A percentile compares a stretch with the other conserved stretches of the same genome.
phyloP scores from a whole-genome alignment of 1,284 basidiomycete species.

The Ustilago loliicola region DNA sequence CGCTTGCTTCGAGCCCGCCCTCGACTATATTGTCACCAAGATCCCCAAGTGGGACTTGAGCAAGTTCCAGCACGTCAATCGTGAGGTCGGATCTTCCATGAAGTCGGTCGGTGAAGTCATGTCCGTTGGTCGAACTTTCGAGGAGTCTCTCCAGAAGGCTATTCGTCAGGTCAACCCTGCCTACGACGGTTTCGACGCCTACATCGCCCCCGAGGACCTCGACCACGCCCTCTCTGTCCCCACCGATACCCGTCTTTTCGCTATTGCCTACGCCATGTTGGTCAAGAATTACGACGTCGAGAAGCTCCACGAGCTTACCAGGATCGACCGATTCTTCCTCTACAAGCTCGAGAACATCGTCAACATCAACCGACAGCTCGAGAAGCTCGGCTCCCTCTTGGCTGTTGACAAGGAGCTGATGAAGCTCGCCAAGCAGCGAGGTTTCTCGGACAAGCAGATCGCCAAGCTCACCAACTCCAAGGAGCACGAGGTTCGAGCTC shows the following conservation, averaged over 20 bases:
- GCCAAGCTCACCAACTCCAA: conserved; percentile 78
- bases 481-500: conserved; percentile 83
- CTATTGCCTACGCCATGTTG: conserved; percentile 97
- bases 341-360: conserved; percentile 99
- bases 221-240: conserved; percentile 80
- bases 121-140: conserved; percentile 99
- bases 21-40: conserved; percentile 99
- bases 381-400: conserved; percentile 74
- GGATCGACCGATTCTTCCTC: conserved; percentile 98
- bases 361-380: conserved; percentile 64
- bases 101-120: conserved; percentile 99
- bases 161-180: conserved; percentile 96
- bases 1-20: conserved; percentile 98
- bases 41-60: conserved; percentile 99
- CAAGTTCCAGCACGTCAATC: conserved; percentile 96
- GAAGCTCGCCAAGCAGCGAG: conserved; percentile 68
- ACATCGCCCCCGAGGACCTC: conserved; percentile 84
- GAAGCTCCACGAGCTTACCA: conserved; percentile 89
- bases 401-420: conserved; percentile 73
- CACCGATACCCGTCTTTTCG: conserved; percentile 94
- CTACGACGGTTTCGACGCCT: conserved; percentile 77
- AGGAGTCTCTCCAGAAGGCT: conserved; percentile 98
- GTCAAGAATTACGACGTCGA: conserved; percentile 92
- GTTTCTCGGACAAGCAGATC: conserved; percentile 95
- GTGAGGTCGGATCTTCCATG: conserved; percentile 96